A percentile compares a stretch with the other conserved stretches of the same genome.
Conservation (phyloP, 208 protist species). For the Leishmania turanica region DNA sequence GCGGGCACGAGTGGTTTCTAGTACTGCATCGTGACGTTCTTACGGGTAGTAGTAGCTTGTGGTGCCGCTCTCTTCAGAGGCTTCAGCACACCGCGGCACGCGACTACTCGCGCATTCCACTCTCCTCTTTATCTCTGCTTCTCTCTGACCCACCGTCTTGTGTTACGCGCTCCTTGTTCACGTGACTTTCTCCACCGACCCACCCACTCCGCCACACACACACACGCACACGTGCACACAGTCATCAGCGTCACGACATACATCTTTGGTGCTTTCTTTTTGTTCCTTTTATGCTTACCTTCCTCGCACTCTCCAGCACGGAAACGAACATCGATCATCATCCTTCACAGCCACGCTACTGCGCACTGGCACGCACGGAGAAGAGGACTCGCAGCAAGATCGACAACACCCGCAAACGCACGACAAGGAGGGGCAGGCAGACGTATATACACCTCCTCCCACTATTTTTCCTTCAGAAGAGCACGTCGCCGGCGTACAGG, state of each 20-base stretch:
- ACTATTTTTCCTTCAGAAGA: not conserved
- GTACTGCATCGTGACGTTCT: not conserved
- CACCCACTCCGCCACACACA: not conserved
- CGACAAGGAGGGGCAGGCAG: not conserved
- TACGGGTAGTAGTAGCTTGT: not conserved
- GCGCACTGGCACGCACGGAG: not conserved
- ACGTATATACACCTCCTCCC: not conserved
- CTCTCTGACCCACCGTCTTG: not conserved
- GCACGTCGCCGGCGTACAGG: not conserved
- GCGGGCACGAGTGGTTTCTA: not conserved
- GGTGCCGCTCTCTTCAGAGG: not conserved
- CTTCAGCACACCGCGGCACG: not conserved
- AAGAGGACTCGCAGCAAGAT: not conserved
- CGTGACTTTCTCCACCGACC: not conserved
- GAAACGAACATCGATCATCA: not conserved
- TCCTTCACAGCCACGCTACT: not conserved
- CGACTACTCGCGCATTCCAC: not conserved
- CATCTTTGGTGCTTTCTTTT: not conserved
- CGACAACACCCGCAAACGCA: not conserved
- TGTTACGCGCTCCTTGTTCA: not conserved
- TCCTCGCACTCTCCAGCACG: not conserved
- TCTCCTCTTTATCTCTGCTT: not conserved
- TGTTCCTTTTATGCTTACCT: not conserved
- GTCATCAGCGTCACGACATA: not conserved
- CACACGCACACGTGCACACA: not conserved